Evolutionary conservation across 805 yeast genomes (phyloP), one percentile per base, ranked within the genome.

Genomic region (Metschnikowia peoriensis): DNA sequence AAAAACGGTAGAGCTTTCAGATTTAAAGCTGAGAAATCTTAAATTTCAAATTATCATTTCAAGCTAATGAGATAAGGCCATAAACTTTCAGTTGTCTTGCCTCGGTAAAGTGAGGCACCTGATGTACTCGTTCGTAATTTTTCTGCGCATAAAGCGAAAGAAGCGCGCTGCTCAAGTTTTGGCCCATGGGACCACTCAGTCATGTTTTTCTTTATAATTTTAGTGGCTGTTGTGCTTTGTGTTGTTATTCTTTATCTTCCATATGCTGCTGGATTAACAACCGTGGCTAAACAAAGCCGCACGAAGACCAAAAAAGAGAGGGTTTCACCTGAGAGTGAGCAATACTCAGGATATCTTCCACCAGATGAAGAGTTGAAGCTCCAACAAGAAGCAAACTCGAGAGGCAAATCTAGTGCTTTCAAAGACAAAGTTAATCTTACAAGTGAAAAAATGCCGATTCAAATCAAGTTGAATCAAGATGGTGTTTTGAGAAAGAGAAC

Each of bases 231-330:
- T 6, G 61, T 79, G 15, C 66, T 80, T 9, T 65, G 79, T 11
- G 68, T 70, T 0, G 60, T 78, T 22, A 62, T 79, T 2, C 46
- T 77, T 11, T 60, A 71, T 10, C 72, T 83, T 37, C 88, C 88
- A 6, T 66, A 76, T 47, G 55, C 77, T 12, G 75, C 82, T 6
- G 84, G 84, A 4, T 63, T 82, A 46, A 80, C 83, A 3, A 66
- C 70, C 4, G 69, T 75, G 57, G 71, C 73, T 46, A 57, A 73
- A 10, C 66, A 69, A 15, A 62, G 61, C 47, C 58, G 49, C 32
- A 50, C 15, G 44, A 50, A 47, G 32, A 53, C 38, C 46, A 43
- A 42, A 44, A 27, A 45, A 34, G 41, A 52, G 41, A 41, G 38
- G 32, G 47, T 47, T 22, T 34, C 44, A 10, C 45, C 51, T 28